Percentiles rank a stretch among this genome's conserved stretches.
These are phyloP conservation scores for Daldinia caldariorum DNA, from an alignment of 495 filamentous ascomycete genomes.

Conservation along the genomic window DNA sequence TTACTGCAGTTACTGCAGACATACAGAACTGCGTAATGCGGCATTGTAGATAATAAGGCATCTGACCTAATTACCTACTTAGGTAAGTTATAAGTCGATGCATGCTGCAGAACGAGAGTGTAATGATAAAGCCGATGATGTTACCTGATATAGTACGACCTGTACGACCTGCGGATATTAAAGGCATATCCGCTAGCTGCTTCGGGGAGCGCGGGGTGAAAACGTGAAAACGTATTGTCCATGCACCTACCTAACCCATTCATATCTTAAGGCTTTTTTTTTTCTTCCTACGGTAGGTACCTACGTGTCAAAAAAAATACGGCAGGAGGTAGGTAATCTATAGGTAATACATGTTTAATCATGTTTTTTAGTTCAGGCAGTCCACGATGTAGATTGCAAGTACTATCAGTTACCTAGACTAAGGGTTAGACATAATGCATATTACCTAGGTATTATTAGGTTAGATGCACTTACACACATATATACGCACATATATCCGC, in stretches of 20 bases:
- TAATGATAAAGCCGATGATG: slow-evolving; percentile 22
- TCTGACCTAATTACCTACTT: slow-evolving; percentile 17
- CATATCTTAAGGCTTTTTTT: neutral
- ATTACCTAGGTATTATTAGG: too few species aligned
- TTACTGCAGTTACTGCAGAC: neutral
- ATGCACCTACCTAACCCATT: neutral
- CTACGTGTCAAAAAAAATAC: neutral
- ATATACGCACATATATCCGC: slow-evolving; percentile 2
- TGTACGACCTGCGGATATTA: slow-evolving; percentile 38
- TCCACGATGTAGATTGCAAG: neutral
- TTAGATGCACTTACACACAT: neutral
- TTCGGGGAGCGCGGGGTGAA: slow-evolving; percentile 35
- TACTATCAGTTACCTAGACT: neutral
- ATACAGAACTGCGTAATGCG: slow-evolving; percentile 7
- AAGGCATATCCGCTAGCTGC: slow-evolving; percentile 26
- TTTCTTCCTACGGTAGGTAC: slow-evolving; percentile 5
- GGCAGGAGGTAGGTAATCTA: neutral
- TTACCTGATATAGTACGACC: slow-evolving; percentile 28
- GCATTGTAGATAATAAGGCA: slow-evolving; percentile 7
- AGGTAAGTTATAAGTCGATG: slow-evolving; percentile 28
- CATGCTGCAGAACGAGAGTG: slow-evolving; percentile 14
- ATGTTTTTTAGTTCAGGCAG: neutral
- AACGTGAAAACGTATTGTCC: neutral
- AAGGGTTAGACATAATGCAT: neutral
- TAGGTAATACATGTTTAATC: neutral